Evolutionary conservation across 495 filamentous ascomycete species (phyloP), one percentile per base, ranked within the genome.

Genomic region (Podospora anserina): DNA sequence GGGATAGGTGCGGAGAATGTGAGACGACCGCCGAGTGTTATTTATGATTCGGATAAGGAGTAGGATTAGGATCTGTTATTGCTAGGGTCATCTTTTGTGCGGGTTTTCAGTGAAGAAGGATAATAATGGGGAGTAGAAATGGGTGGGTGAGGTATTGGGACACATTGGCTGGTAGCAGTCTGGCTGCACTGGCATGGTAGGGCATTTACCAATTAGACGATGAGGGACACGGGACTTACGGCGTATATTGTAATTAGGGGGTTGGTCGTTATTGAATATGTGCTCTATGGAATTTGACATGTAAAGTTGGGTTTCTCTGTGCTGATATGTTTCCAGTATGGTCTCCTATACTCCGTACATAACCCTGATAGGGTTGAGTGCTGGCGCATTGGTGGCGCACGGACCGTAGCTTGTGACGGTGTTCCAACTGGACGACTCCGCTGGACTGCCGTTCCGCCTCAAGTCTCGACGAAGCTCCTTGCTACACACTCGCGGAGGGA

Each of bases 1-100:
- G 34, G 87, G 68, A 73, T 81, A 49, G 83, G 84, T 68, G 79
- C 81, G 71, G 72, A 81, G 63, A 74, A 75, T 11, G 66, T 84
- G 44, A 76, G 78, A 19, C 71, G 66, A 15, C 83, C 82, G 44
- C 83, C 81, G 1, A 64, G 64, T 61, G 74, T 78, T 32, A 74
- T 83, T 32, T 79, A 74, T 73, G 83, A 86, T 70, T 81, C 78
- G 4, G 82, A 82, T 19, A 81, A 79, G 49, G 84, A 85, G n/a
- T 71, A 77, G 34, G 34, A 49, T 49, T 16, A 13, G 15, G 9
- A 11, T 2, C 9, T 39, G 11, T 6, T 5, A 11, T 39, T 39
- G 34, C 11, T 39, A 11, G 11, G 6, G 34, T 39, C 11, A 11
- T 39, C 3, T 39, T 39, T 39, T 39, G 3, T 39, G 34, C 3